phyloP scores from a whole-genome alignment of 805 yeast species.

The Candida ovalis region DNA sequence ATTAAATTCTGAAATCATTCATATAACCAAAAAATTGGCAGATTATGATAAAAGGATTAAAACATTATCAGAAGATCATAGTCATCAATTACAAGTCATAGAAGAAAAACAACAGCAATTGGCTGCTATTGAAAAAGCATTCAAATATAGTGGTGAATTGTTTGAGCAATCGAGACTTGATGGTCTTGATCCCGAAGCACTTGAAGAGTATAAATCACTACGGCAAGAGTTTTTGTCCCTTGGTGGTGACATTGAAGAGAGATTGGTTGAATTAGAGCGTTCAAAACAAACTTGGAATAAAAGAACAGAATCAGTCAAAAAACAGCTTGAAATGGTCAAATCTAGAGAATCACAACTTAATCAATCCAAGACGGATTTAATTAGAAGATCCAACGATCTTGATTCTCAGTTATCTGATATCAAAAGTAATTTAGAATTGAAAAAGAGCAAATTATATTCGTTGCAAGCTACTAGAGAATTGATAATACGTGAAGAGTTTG shows the following conservation, averaged over 20 bases:
- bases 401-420: slow-evolving; percentile 26
- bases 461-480: slow-evolving; percentile 36
- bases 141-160: slow-evolving; percentile 16
- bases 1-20: slow-evolving; percentile 49
- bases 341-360: slow-evolving; percentile 34
- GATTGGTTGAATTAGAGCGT: slow-evolving; percentile 42
- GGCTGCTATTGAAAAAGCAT: slow-evolving; percentile 26
- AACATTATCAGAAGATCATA: slow-evolving; percentile 49
- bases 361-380: slow-evolving; percentile 29
- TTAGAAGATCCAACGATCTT: slow-evolving; percentile 27
- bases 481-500: slow-evolving; percentile 45
- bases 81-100: slow-evolving; percentile 45
- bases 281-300: slow-evolving; percentile 30
- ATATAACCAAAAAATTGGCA: slow-evolving; percentile 43
- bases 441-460: slow-evolving; percentile 18
- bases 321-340: slow-evolving; percentile 33
- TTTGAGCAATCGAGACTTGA: slow-evolving; percentile 8
- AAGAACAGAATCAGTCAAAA: slow-evolving; percentile 35
- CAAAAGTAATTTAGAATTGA: slow-evolving; percentile 31
- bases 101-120: slow-evolving; percentile 45
- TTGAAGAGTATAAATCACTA: slow-evolving; percentile 53
- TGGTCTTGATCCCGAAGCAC: slow-evolving; percentile 45
- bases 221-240: slow-evolving; percentile 52
- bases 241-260: slow-evolving; percentile 56
- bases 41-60: slow-evolving; percentile 45